These are phyloP conservation scores for Cavenderia fasciculata DNA, from an alignment of 78 protist species.

Conservation along the genomic window DNA sequence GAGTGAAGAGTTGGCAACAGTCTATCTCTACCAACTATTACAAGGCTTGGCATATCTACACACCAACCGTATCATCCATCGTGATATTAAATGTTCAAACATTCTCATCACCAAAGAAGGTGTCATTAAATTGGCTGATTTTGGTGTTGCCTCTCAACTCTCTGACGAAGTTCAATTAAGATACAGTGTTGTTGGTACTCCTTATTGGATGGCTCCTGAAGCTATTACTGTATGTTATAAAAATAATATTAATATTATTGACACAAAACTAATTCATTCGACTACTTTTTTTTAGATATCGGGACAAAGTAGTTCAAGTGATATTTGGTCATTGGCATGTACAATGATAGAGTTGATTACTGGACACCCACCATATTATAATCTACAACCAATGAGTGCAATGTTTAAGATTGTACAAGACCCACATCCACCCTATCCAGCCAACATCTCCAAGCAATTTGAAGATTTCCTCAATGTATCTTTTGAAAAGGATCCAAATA, in stretches of 20 bases:
- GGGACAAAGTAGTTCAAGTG: slow-evolving; percentile 89
- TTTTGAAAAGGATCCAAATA: slow-evolving; percentile 89
- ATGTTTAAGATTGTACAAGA: slow-evolving; percentile 96
- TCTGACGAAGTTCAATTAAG: slow-evolving; percentile 44
- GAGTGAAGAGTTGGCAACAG: slow-evolving; percentile 34
- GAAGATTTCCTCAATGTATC: slow-evolving; percentile 84
- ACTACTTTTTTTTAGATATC: slow-evolving; percentile 92
- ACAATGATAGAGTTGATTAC: slow-evolving; percentile 95
- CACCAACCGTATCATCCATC: slow-evolving; percentile 52
- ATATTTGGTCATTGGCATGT: slow-evolving; percentile 97
- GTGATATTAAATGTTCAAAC: slow-evolving; percentile 91
- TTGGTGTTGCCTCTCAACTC: slow-evolving; percentile 70
- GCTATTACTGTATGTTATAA: not conserved
- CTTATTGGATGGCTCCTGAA: slow-evolving; percentile 93
- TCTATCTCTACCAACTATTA: slow-evolving; percentile 69
- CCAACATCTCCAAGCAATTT: slow-evolving; percentile 54
- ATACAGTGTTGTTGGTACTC: slow-evolving; percentile 94
- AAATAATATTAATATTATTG: not conserved
- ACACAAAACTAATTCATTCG: not conserved
- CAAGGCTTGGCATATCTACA: slow-evolving; percentile 73
- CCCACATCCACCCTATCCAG: slow-evolving; percentile 94
- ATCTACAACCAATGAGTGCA: slow-evolving; percentile 94
- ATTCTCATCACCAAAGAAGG: slow-evolving; percentile 88
- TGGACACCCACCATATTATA: slow-evolving; percentile 96
- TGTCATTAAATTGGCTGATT: slow-evolving; percentile 88